phyloP scores from a whole-genome alignment of 108 stramenopile genomes.

The Poteriospumella lacustris region DNA sequence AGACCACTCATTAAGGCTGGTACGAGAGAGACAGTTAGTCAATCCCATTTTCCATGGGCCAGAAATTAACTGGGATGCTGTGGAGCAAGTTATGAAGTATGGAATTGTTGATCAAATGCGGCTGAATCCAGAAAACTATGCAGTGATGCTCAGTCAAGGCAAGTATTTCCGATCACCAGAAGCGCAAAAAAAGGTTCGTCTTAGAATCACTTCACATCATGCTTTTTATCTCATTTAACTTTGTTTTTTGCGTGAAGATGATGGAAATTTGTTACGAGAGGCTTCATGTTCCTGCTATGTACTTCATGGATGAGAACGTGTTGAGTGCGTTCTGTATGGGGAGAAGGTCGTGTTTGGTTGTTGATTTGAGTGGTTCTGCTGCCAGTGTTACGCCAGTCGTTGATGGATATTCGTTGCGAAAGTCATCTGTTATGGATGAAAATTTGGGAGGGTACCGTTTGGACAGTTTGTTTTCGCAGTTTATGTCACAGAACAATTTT shows the following conservation, averaged over 20 bases:
- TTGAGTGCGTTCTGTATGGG: background rate
- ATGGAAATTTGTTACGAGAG: background rate
- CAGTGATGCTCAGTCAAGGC: background rate
- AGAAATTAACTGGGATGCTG: background rate
- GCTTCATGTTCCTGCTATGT: background rate
- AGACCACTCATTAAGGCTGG: too few relatives aligned
- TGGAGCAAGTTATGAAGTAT: background rate
- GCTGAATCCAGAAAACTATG: background rate
- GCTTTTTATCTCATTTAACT: too few relatives aligned
- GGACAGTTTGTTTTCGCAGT: too few relatives aligned
- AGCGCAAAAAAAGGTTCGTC: too few relatives aligned
- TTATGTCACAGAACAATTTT: too few relatives aligned
- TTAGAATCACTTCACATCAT: too few relatives aligned
- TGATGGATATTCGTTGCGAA: background rate
- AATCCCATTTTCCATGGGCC: too few relatives aligned
- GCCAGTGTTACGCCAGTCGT: background rate
- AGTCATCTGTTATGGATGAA: background rate
- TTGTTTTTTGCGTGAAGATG: too few relatives aligned
- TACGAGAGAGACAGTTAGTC: too few relatives aligned
- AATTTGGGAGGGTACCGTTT: too few relatives aligned
- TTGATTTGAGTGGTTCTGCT: background rate
- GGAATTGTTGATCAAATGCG: background rate
- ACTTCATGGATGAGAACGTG: background rate
- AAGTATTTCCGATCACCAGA: too few relatives aligned
- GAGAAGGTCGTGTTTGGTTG: background rate